A percentile compares a stretch with the other conserved stretches of the same genome.
Conservation (phyloP, 768 basidiomycete species). For the Pleurotus giganteus region DNA sequence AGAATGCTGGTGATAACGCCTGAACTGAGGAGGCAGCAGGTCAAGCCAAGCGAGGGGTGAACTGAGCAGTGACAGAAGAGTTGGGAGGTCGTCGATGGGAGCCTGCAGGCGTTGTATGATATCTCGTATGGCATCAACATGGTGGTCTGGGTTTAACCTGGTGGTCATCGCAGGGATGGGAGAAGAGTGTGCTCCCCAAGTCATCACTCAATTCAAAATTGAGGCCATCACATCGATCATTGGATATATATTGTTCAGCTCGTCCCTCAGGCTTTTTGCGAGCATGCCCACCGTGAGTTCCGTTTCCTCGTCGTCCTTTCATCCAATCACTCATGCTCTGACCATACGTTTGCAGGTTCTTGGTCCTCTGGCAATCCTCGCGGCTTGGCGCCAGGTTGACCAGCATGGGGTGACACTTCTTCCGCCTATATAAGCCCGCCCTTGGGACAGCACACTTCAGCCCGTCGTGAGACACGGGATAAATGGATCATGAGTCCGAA, state of each 20-base stretch:
- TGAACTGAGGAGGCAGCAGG: slow-evolving; percentile 60
- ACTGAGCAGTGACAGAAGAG: slow-evolving; percentile 54
- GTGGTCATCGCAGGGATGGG: neutral
- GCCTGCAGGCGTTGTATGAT: slow-evolving; percentile 42
- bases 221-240: neutral
- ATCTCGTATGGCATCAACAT: slow-evolving; percentile 29
- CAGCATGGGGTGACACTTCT: neutral
- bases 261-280: no score
- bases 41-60: slow-evolving; percentile 55
- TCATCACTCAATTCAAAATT: neutral
- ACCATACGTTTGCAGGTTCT: no score
- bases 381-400: neutral
- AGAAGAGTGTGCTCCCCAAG: neutral
- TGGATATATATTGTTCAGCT: no score
- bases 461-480: slow-evolving; percentile 2
- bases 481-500: neutral
- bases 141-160: slow-evolving; percentile 1
- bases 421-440: neutral
- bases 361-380: neutral
- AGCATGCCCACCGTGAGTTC: no score
- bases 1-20: slow-evolving; percentile 38
- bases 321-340: no score
- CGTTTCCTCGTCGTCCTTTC: neutral
- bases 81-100: slow-evolving; percentile 46
- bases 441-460: neutral